Evolutionary conservation across 768 basidiomycete species (phyloP).

Genomic region (Leccinum uliginosum): DNA sequence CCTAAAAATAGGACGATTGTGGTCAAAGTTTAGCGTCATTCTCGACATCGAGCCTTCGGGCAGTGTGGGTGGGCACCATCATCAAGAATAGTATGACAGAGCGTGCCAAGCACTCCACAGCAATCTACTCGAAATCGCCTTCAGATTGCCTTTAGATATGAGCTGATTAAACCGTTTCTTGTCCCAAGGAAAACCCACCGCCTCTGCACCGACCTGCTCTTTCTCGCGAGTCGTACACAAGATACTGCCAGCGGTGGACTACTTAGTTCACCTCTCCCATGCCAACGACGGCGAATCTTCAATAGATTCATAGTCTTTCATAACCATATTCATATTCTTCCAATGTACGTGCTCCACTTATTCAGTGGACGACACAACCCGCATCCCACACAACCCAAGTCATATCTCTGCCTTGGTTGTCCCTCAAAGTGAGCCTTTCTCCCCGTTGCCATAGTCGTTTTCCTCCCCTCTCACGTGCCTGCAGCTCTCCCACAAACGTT

Average conservation of each 20-base stretch:
- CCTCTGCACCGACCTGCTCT: not conserved
- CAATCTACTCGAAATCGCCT: no score
- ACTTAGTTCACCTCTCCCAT: not conserved
- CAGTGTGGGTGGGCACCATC: not conserved
- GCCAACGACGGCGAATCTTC: not conserved
- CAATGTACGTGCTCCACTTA: not conserved
- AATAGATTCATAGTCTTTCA: not conserved
- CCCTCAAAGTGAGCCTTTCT: not conserved
- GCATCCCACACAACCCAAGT: constrained; percentile 21
- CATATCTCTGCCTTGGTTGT: not conserved
- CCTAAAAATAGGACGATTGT: not conserved
- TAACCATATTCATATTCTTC: not conserved
- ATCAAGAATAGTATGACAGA: not conserved
- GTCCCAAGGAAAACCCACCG: not conserved
- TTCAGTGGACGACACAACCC: not conserved
- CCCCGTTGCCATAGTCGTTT: constrained; percentile 6
- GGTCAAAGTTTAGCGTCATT: not conserved
- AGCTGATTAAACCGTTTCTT: not conserved
- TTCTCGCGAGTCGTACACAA: not conserved
- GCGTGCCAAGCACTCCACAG: not conserved
- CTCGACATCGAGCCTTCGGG: not conserved
- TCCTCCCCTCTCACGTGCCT: not conserved
- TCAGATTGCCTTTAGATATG: not conserved
- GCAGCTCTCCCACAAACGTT: not conserved
- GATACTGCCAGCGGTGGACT: not conserved